These are phyloP conservation scores for Bryoerythrophyllum caledonicum DNA, from an alignment of 225 moss, liverwort and hornwort genomes.

Conservation along the genomic window DNA sequence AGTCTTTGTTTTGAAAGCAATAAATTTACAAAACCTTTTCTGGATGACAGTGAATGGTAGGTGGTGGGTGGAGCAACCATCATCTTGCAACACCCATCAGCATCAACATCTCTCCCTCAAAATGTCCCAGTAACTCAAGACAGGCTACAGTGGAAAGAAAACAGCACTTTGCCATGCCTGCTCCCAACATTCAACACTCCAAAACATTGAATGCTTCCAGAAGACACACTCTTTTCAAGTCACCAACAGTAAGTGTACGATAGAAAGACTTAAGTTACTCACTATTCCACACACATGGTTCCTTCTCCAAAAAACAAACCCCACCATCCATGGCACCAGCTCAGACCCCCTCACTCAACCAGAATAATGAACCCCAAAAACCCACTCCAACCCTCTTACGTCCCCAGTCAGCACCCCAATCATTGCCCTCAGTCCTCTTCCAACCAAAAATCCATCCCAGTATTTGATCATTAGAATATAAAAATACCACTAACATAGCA, in stretches of 20 bases:
- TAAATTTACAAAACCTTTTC: not conserved
- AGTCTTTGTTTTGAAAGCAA: not conserved
- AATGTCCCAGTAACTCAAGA: too few species aligned
- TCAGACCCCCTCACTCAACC: not conserved
- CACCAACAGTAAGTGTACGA: not conserved
- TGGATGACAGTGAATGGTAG: not conserved
- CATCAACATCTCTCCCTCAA: not conserved
- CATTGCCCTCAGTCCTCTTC: not conserved
- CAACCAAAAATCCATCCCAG: not conserved
- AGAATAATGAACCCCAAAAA: not conserved
- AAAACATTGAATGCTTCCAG: not conserved
- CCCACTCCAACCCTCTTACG: not conserved
- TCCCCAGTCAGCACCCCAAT: slow-evolving; percentile 15
- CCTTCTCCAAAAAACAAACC: not conserved
- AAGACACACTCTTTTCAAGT: not conserved
- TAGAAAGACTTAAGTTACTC: not conserved
- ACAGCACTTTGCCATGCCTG: not conserved
- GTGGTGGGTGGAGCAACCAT: not conserved
- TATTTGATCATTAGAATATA: not conserved
- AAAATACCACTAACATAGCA: not conserved
- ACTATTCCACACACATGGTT: not conserved
- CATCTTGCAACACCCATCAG: not conserved
- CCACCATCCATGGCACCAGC: not conserved
- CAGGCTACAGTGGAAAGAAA: too few species aligned
- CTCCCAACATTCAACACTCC: slow-evolving; percentile 4